Evolutionary conservation across 495 filamentous ascomycete species (phyloP).

Genomic region (Penicillium simplicissimum): DNA sequence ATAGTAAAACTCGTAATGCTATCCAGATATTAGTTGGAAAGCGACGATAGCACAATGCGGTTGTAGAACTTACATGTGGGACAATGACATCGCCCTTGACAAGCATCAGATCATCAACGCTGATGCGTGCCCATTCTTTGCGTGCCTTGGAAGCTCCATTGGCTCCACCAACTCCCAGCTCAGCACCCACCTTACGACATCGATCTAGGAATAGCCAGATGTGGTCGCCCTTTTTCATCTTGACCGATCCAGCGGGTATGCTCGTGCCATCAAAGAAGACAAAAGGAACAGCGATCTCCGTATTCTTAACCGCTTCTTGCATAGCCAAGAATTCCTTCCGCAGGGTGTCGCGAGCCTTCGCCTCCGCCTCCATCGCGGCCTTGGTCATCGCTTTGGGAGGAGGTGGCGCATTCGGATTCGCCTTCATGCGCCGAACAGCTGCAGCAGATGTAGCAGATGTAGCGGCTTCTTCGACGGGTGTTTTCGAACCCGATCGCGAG

Average conservation of each 20-base stretch:
- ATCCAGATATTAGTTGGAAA: constrained; percentile 24
- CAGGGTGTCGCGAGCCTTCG: constrained; percentile 75
- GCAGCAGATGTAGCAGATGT: constrained; percentile 30
- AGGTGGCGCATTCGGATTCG: constrained; percentile 65
- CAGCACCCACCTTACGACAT: constrained; percentile 84
- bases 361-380: constrained; percentile 76
- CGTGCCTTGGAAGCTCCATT: constrained; percentile 54
- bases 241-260: constrained; percentile 77
- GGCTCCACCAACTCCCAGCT: constrained; percentile 68
- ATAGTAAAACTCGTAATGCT: constrained; percentile 97
- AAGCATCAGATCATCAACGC: constrained; percentile 95
- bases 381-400: constrained; percentile 85
- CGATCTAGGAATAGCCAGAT: constrained; percentile 91
- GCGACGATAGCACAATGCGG: too few species aligned
- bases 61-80: constrained; percentile 71
- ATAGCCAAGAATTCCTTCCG: constrained; percentile 81
- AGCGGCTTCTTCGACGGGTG: constrained; percentile 40
- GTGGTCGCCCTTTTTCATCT: constrained; percentile 88
- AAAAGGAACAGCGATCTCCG: constrained; percentile 90
- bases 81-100: constrained; percentile 91
- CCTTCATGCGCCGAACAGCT: constrained; percentile 54
- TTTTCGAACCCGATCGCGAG: constrained; percentile 41
- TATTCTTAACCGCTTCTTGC: constrained; percentile 85
- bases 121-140: constrained; percentile 84
- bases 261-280: constrained; percentile 99